These are phyloP conservation scores for Chlamydomonas schloesseri DNA, from an alignment of 139 green algal species.

Conservation along the genomic window DNA sequence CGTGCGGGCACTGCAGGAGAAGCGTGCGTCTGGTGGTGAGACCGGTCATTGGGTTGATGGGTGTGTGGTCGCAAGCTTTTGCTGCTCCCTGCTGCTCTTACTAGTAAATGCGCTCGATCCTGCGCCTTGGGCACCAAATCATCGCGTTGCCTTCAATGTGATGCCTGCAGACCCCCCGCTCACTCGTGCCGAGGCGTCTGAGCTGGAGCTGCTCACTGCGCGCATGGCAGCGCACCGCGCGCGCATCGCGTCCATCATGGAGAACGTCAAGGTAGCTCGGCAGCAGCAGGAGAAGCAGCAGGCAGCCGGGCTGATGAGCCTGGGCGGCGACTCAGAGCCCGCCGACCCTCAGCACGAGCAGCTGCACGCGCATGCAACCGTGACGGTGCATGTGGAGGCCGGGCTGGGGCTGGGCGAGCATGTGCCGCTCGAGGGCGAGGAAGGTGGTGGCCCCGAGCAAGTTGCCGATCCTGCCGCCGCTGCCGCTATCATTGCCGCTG, in stretches of 20 bases:
- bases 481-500: not conserved
- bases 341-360: not conserved
- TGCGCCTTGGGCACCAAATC: no score
- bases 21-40: slow-evolving; percentile 6
- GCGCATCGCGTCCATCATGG: slow-evolving; percentile 23
- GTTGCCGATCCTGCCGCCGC: not conserved
- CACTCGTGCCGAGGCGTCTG: slow-evolving; percentile 1
- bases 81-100: no score
- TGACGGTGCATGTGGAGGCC: not conserved
- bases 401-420: not conserved
- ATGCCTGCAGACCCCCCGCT: slow-evolving; percentile 10
- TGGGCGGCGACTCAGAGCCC: not conserved
- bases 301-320: no score
- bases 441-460: not conserved
- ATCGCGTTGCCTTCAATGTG: no score
- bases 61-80: not conserved
- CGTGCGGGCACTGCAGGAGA: slow-evolving; percentile 9
- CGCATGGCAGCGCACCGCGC: slow-evolving; percentile 7
- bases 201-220: slow-evolving; percentile 19
- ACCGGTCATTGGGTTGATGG: not conserved
- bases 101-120: no score
- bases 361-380: not conserved
- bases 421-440: not conserved
- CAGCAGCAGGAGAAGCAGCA: not conserved
- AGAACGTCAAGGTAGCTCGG: not conserved